Evolutionary conservation across 164 flowering plant species (phyloP), one percentile per base, ranked within the genome.

Genomic region (Kingdonia uniflora): DNA sequence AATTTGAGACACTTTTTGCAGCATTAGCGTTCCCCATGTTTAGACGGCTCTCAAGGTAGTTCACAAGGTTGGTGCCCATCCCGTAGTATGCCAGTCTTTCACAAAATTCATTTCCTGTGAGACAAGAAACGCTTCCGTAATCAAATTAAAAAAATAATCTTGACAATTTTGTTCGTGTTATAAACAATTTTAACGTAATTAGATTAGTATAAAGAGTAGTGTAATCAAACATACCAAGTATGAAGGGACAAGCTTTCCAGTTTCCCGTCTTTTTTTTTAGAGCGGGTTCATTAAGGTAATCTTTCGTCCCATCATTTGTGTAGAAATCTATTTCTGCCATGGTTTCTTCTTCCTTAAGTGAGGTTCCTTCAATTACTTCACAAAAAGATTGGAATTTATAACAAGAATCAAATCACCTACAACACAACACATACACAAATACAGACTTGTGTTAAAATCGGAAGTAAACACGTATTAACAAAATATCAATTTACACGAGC

Each of bases 51-150:
- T 61, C 49, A 49, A 73, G 56, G 46, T 67, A 70, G 13, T 60
- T 59, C 58, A 73, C 74, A 35, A 73, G 47, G 56, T 73, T 73
- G 37, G 68, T 61, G 49, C 64, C 44, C 65, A 73, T 67, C n/a
- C 77, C 77, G 24, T 73, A 73, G 65, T 65, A 72, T 16, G 77
- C 74, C 58, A 73, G 51, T 37, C 77, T 65, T 62, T 73, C 77
- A 46, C 74, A 70, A 44, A 70, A 73, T 51, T 73, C 77, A 58
- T 69, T 73, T 42, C 76, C 76, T 68, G 48, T 25, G 2, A 25
- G 21, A 50, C 35, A 29, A 29, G n/a, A 29, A 29, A 29, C 8
- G 35, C 35, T 29, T 29, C 35, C 8, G 4, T 23, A 25, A 12
- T 35, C 19, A 19, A n/a, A 16, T 52, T 20, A 52, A 2, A 35